Evolutionary conservation across 2,329 filamentous ascomycete genomes (phyloP), one percentile per base, ranked within the genome.

Genomic region (Coniochaeta hoffmannii): DNA sequence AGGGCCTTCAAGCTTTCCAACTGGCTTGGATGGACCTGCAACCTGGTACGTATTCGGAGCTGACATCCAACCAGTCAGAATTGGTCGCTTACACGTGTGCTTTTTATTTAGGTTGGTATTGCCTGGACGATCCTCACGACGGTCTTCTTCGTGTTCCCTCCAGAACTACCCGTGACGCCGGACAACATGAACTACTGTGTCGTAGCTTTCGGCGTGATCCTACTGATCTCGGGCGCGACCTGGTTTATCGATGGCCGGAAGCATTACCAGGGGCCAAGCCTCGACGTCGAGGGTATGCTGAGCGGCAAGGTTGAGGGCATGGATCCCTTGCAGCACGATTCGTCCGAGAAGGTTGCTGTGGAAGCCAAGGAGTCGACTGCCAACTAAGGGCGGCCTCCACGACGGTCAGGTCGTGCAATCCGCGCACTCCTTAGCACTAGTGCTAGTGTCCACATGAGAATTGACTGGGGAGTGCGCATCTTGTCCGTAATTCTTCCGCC

Each of bases 131-230:
- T 82, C 12, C 67, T 90, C n/a, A 90, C 87, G 0, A 90, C 86
- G 0, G 82, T 90, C 1, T 75, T 91, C 0, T 90, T 90, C 69
- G 76, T 90, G 19, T 89, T 90, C 69, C 88, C 88, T 3, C 87
- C 88, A 0, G 77, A 77, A 8, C 64, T 85, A 4, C 86, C 85
- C 0, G 84, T 86, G 1, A 83, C 82, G 0, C 75, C 78, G 0
- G 81, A 72, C 61, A 89, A 81, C 70, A 90, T 90, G 87, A 91
- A 79, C 63, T 79, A 79, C 62, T 74, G 71, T 44, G 65, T 79
- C 24, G 76, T 74, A 11, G 75, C 76, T 0, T 78, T 78, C 60
- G 75, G 72, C 1, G 63, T 79, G 31, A 76, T 79, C 14, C 60
- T 79, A 1, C 51, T 76, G 15, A 76, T 79, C 17, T 66, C 76